Base-by-base conservation (phyloP, 2,329 filamentous ascomycete genomes). In the Podosphaera fusca region DNA sequence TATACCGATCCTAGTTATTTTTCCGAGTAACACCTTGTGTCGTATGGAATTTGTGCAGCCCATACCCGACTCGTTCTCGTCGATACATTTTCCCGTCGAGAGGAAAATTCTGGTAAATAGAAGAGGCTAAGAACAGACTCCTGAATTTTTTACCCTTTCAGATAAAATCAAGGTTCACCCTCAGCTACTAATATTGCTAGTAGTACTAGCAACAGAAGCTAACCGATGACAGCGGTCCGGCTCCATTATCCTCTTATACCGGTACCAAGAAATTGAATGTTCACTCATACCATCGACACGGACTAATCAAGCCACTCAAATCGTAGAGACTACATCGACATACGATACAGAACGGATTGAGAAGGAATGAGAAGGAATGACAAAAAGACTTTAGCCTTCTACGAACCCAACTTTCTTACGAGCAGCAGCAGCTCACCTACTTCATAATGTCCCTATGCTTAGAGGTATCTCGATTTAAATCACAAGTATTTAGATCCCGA, bases 401-500 rank as follows among this genome's bases (percentile, higher is more conserved):
- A 21, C 21, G 1, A 21, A 1, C 21, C 21, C 21, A 21, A 21
- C 21, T 21, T 21, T 21, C 21, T 21, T 21, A 21, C 21, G 21
- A 21, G 21, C 21, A 21, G 21, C 21, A 21, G 21, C 21, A 21
- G 21, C 21, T 21, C 21, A 21, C 21, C 21, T 21, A 21, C 21
- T 21, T 21, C 21, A 21, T 21, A 21, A 21, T 21, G 21, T 21
- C 21, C 21, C 21, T 21, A 21, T 21, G 21, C 21, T 21, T 1
- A 21, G 21, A 21, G 21, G 21, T 21, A 21, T 52, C 42, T 58
- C 33, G 47, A 58, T 49, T 42, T 47, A 58, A 54, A 56, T 30
- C 10, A 50, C 49, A 47, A 56, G 54, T 36, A 34, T 35, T 50
- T 34, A 59, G 56, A 57, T 58, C 56, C 55, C 40, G 53, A 56